A percentile compares a stretch with the other conserved stretches of the same genome.
These are phyloP conservation scores for Aplosporella prunicola DNA, from an alignment of 2,329 filamentous ascomycete species.

Conservation along the genomic window DNA sequence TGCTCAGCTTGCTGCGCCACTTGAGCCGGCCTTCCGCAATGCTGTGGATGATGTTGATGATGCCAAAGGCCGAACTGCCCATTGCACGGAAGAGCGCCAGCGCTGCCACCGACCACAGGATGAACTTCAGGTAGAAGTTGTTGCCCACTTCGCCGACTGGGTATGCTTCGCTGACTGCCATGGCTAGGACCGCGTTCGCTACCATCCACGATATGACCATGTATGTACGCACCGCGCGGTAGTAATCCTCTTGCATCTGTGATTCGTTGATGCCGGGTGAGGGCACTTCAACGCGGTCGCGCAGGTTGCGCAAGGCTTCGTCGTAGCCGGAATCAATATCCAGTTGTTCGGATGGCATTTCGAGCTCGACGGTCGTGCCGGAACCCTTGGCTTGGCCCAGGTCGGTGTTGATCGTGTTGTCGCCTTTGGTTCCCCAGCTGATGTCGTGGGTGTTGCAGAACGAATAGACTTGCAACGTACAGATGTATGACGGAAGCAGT, in stretches of 20 bases:
- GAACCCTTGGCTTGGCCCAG: slow-evolving; percentile 74
- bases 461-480: slow-evolving; percentile 93
- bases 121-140: slow-evolving; percentile 87
- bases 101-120: slow-evolving; percentile 82
- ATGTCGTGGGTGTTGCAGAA: slow-evolving; percentile 99
- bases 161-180: slow-evolving; percentile 86
- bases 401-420: slow-evolving; percentile 90
- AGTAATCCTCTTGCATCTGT: slow-evolving; percentile 96
- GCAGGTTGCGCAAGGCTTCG: slow-evolving; percentile 89
- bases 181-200: slow-evolving; percentile 82
- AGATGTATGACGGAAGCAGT: slow-evolving; percentile 87
- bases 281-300: slow-evolving; percentile 80
- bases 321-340: slow-evolving; percentile 98
- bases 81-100: slow-evolving; percentile 82
- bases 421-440: slow-evolving; percentile 97
- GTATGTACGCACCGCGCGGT: slow-evolving; percentile 93
- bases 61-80: slow-evolving; percentile 68
- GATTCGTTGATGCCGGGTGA: slow-evolving; percentile 53
- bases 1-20: slow-evolving; percentile 22
- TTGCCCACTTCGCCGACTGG: slow-evolving; percentile 58
- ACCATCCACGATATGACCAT: slow-evolving; percentile 96
- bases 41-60: slow-evolving; percentile 76
- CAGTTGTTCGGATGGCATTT: slow-evolving; percentile 96
- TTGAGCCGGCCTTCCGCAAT: slow-evolving; percentile 79
- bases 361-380: slow-evolving; percentile 73